Percentiles rank a stretch among this genome's conserved stretches.
phyloP scores from a whole-genome alignment of 371 early-diverging fungal genomes.

The Syncephalis plumigaleata region DNA sequence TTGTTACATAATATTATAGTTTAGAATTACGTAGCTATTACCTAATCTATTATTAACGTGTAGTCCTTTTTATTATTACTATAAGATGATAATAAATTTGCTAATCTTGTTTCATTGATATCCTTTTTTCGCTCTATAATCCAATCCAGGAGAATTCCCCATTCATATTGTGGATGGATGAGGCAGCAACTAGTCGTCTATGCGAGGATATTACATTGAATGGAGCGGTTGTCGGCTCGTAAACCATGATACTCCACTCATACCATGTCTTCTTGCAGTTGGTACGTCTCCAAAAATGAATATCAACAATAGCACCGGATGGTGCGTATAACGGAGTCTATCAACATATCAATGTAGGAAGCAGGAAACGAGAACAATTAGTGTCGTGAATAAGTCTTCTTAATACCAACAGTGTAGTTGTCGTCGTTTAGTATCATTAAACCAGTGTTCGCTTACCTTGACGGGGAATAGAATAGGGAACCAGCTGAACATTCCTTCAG shows the following conservation, averaged over 20 bases:
- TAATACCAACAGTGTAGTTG: too few relatives aligned
- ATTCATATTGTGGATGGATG: slow-evolving; percentile 28
- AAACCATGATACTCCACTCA: slow-evolving; percentile 56
- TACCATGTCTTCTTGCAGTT: slow-evolving; percentile 76
- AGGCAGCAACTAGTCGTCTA: slow-evolving; percentile 5
- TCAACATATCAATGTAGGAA: neutral
- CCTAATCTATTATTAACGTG: too few relatives aligned
- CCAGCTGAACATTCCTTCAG: slow-evolving; percentile 75
- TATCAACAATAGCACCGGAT: slow-evolving; percentile 26
- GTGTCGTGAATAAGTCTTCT: too few relatives aligned
- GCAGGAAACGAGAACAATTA: neutral
- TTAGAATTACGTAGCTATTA: too few relatives aligned
- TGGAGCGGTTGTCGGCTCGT: slow-evolving; percentile 9
- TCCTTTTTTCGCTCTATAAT: too few relatives aligned
- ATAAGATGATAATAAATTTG: too few relatives aligned
- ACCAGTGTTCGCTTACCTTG: slow-evolving; percentile 15
- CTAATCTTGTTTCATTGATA: too few relatives aligned
- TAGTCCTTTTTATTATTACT: too few relatives aligned
- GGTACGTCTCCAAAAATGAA: slow-evolving; percentile 76
- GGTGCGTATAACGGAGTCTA: slow-evolving; percentile 41
- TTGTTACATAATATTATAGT: too few relatives aligned
- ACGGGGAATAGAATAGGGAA: slow-evolving; percentile 92
- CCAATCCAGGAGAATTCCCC: slow-evolving; percentile 45
- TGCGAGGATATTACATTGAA: slow-evolving; percentile 1
- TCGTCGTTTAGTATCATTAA: too few relatives aligned